Conservation (phyloP, 2,329 filamentous ascomycete species). For the Parastagonospora nodorum region DNA sequence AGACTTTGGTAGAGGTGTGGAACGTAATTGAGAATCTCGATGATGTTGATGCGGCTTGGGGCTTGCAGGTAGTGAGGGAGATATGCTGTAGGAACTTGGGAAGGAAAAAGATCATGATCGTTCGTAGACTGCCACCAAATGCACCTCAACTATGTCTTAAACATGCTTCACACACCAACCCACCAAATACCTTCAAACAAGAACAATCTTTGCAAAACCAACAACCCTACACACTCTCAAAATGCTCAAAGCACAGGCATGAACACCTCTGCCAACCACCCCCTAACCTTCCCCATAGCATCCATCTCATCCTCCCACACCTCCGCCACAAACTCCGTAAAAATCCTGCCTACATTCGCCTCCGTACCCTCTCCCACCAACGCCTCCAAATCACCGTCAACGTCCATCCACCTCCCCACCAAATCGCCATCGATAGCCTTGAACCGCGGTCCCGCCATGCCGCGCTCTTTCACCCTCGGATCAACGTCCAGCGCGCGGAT, state of each 20-base stretch:
- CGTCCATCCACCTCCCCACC: conserved; percentile 38
- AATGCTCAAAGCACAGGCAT: conserved; percentile 27
- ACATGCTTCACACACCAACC: neutral
- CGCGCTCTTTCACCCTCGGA: conserved; percentile 25
- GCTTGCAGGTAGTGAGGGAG: too few relatives aligned
- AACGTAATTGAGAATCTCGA: too few relatives aligned
- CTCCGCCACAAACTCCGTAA: conserved; percentile 30
- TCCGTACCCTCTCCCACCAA: conserved; percentile 23
- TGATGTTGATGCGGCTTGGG: too few relatives aligned
- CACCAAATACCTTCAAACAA: neutral
- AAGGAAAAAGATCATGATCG: too few relatives aligned
- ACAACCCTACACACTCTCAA: neutral
- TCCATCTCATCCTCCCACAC: conserved; percentile 15
- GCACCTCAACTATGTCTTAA: too few relatives aligned
- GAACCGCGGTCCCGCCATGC: conserved; percentile 22
- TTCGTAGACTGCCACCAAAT: too few relatives aligned
- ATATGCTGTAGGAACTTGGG: too few relatives aligned
- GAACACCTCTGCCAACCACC: conserved; percentile 29
- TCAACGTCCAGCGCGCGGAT: conserved; percentile 30
- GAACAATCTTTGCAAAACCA: neutral
- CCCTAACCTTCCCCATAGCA: conserved; percentile 10
- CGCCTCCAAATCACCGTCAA: conserved; percentile 20
- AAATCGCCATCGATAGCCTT: conserved; percentile 52
- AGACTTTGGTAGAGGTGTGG: too few relatives aligned
- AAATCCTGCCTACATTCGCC: conserved; percentile 23